These are phyloP conservation scores for Boletus patriciae DNA, from an alignment of 768 basidiomycete genomes.

Conservation along the genomic window DNA sequence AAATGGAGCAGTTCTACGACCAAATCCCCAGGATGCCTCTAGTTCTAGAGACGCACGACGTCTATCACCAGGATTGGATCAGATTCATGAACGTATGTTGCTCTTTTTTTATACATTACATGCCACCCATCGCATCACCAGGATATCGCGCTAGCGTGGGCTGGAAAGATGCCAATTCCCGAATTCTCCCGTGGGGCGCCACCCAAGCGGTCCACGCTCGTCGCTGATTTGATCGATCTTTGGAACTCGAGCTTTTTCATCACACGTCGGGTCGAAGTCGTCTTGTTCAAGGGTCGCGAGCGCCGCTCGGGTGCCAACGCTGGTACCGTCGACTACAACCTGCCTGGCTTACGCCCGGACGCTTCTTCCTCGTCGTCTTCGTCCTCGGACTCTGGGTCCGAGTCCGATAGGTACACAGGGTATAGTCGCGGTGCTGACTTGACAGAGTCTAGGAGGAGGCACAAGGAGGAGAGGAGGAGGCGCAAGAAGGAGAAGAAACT, in stretches of 20 bases:
- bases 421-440: constrained; percentile 50
- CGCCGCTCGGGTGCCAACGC: constrained; percentile 65
- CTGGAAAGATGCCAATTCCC: constrained; percentile 69
- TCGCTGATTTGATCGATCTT: constrained; percentile 71
- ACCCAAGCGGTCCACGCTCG: constrained; percentile 57
- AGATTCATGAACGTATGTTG: constrained; percentile 68
- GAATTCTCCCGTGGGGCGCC: constrained; percentile 46
- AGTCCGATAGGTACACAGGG: constrained; percentile 41
- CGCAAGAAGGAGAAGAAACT: constrained; percentile 65
- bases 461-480: constrained; percentile 59
- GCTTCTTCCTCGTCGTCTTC: constrained; percentile 40
- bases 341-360: constrained; percentile 50
- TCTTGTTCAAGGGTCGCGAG: constrained; percentile 79
- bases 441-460: constrained; percentile 51
- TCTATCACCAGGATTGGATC: constrained; percentile 77
- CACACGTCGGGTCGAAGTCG: constrained; percentile 71
- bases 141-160: constrained; percentile 78
- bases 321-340: constrained; percentile 54
- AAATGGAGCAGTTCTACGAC: constrained; percentile 74
- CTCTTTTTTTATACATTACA: not conserved
- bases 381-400: constrained; percentile 44
- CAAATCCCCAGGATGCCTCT: constrained; percentile 69
- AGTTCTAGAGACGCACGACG: constrained; percentile 72
- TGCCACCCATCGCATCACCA: constrained; percentile 25
- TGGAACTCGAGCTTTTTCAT: constrained; percentile 82